A percentile compares a stretch with the other conserved stretches of the same genome.
Conservation (phyloP, 1,139 yeast species). For the Hyphopichia buzzinii region DNA sequence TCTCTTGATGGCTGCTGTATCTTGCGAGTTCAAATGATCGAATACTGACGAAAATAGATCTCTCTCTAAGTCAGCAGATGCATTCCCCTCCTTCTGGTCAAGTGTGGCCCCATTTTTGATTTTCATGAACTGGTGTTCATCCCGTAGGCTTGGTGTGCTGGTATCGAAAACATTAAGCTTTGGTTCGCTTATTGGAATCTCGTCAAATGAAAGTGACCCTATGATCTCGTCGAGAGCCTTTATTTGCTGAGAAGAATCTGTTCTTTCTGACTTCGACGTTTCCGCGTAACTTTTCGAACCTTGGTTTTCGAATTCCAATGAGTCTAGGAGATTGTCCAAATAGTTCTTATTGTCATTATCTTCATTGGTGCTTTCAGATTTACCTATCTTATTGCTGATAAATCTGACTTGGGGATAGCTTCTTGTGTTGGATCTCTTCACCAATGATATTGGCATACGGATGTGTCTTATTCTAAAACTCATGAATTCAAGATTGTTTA, state of each 20-base stretch:
- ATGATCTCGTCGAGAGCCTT: too few species aligned
- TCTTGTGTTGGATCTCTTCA: too few species aligned
- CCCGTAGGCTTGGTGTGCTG: too few species aligned
- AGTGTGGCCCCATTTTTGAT: too few species aligned
- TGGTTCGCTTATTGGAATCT: too few species aligned
- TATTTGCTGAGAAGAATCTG: too few species aligned
- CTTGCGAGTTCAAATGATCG: background rate
- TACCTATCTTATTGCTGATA: background rate
- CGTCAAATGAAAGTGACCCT: too few species aligned
- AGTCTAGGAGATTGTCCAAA: background rate
- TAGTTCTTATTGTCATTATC: background rate
- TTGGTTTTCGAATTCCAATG: background rate
- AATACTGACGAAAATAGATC: background rate
- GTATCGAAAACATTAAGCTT: too few species aligned
- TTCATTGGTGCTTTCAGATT: background rate
- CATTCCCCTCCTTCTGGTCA: too few species aligned
- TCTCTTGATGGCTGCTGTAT: background rate
- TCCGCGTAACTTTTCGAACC: background rate
- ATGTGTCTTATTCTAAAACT: background rate
- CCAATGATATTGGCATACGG: too few species aligned
- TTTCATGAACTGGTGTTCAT: too few species aligned
- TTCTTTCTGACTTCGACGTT: background rate
- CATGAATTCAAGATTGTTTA: background rate
- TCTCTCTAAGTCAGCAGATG: background rate
- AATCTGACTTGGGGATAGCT: too few species aligned